phyloP scores from a whole-genome alignment of 2,329 filamentous ascomycete genomes.

The Metarhizium brunneum region DNA sequence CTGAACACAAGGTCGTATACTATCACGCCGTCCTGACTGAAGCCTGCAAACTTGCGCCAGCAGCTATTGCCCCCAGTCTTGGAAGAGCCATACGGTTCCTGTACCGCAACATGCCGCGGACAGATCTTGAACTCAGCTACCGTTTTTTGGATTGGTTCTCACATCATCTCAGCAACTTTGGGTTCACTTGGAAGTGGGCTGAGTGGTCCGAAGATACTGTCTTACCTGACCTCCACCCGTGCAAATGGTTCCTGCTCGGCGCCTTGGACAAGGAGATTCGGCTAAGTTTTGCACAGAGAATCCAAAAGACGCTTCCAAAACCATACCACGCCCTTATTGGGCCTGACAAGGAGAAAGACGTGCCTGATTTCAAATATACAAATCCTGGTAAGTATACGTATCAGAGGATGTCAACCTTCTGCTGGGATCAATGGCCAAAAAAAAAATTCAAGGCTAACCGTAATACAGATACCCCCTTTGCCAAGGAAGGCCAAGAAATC shows the following conservation, averaged over 20 bases:
- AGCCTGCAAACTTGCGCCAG: slow-evolving; percentile 89
- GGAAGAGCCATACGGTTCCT: slow-evolving; percentile 88
- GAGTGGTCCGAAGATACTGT: slow-evolving; percentile 89
- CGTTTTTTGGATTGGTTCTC: slow-evolving; percentile 97
- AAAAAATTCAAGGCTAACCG: not conserved
- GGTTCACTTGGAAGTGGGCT: slow-evolving; percentile 98
- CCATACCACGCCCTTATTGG: slow-evolving; percentile 75
- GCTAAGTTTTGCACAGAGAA: slow-evolving; percentile 89
- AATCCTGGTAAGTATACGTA: slow-evolving; percentile 50
- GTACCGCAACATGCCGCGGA: slow-evolving; percentile 69
- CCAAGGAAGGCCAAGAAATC: slow-evolving; percentile 75
- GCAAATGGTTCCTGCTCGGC: slow-evolving; percentile 87
- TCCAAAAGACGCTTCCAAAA: slow-evolving; percentile 84
- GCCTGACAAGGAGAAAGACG: slow-evolving; percentile 85
- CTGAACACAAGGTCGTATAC: slow-evolving; percentile 92
- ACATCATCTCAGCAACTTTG: slow-evolving; percentile 96
- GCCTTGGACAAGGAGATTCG: slow-evolving; percentile 95
- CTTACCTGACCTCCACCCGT: slow-evolving; percentile 68
- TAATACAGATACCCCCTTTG: slow-evolving; percentile 64
- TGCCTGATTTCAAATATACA: slow-evolving; percentile 89
- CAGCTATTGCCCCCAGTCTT: slow-evolving; percentile 89
- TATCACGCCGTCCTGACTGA: slow-evolving; percentile 94
- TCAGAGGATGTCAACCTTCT: too few relatives aligned
- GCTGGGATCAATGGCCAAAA: not conserved
- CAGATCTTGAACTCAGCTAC: slow-evolving; percentile 80